These are phyloP conservation scores for Cynanchum wilfordii DNA, from an alignment of 257 asterid species.

Conservation along the genomic window DNA sequence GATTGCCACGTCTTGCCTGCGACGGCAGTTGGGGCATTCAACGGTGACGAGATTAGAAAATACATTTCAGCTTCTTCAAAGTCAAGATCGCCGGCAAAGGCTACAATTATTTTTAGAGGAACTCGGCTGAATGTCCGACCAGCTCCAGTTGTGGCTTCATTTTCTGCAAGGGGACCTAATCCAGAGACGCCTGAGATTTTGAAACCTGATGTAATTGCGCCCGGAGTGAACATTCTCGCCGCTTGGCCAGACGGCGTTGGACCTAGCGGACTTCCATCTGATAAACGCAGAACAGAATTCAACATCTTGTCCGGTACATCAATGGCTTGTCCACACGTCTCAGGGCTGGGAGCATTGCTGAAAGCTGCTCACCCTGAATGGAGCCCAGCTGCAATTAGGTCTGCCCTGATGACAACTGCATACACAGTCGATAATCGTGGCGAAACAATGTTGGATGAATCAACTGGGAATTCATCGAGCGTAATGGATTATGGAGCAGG, in stretches of 20 bases:
- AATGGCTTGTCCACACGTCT: constrained; percentile 91
- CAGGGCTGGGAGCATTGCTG: constrained; percentile 73
- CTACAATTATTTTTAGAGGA: constrained; percentile 60
- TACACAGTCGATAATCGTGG: constrained; percentile 67
- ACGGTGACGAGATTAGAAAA: constrained; percentile 60
- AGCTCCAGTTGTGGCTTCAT: constrained; percentile 82
- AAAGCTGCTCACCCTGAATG: constrained; percentile 93
- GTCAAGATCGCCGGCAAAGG: constrained; percentile 37
- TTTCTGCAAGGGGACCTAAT: constrained; percentile 85
- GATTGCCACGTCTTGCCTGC: constrained; percentile 88
- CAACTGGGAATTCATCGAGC: constrained; percentile 64
- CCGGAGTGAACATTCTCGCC: constrained; percentile 82
- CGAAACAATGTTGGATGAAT: constrained; percentile 61
- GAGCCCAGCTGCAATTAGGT: constrained; percentile 86
- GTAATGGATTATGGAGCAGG: constrained; percentile 90
- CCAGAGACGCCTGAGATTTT: constrained; percentile 75
- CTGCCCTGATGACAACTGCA: constrained; percentile 89
- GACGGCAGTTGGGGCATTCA: constrained; percentile 59
- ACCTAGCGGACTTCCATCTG: constrained; percentile 64
- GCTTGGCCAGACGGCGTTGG: constrained; percentile 83
- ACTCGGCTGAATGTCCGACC: constrained; percentile 65
- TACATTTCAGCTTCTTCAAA: constrained; percentile 42
- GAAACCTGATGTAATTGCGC: constrained; percentile 86
- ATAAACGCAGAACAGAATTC: constrained; percentile 64
- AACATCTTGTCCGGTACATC: constrained; percentile 83